Conservation (phyloP, 495 filamentous ascomycete genomes). For the Rhypophila decipiens region DNA sequence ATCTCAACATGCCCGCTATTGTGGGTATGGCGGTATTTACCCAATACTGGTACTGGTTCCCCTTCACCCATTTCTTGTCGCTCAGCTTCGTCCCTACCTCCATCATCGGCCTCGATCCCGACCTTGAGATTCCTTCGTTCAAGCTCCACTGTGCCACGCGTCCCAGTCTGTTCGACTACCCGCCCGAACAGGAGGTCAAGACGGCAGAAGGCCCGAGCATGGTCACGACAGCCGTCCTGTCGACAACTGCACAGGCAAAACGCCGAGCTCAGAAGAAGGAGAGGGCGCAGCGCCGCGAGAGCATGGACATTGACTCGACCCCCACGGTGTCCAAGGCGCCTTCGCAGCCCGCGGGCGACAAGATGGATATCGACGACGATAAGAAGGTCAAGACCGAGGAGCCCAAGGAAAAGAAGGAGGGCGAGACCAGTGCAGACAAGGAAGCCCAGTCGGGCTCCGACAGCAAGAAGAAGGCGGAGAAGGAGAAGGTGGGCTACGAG, state of each 20-base stretch:
- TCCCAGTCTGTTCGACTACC: conserved; percentile 95
- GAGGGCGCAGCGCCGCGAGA: conserved; percentile 65
- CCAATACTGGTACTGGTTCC: conserved; percentile 99
- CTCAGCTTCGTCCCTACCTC: conserved; percentile 90
- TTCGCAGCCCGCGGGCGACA: conserved; percentile 54
- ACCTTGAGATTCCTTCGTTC: conserved; percentile 91
- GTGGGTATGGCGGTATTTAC: conserved; percentile 98
- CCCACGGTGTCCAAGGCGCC: conserved; percentile 70
- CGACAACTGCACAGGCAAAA: conserved; percentile 94
- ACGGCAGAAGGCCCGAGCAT: conserved; percentile 87
- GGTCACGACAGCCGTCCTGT: conserved; percentile 92
- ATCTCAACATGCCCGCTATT: conserved; percentile 94
- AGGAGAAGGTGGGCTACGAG: conserved; percentile 94
- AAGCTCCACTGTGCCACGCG: conserved; percentile 92
- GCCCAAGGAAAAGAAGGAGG: conserved; percentile 52
- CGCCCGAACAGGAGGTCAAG: conserved; percentile 92
- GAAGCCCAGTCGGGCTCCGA: conserved; percentile 42
- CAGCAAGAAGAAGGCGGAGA: conserved; percentile 79
- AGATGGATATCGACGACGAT: conserved; percentile 87
- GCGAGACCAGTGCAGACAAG: conserved; percentile 49
- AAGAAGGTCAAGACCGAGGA: conserved; percentile 55
- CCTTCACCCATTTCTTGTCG: conserved; percentile 93
- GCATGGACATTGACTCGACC: conserved; percentile 79
- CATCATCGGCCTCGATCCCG: conserved; percentile 88
- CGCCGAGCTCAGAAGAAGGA: conserved; percentile 78